Conservation (phyloP, 2,329 filamentous ascomycete genomes). For the Claviceps sp. region DNA sequence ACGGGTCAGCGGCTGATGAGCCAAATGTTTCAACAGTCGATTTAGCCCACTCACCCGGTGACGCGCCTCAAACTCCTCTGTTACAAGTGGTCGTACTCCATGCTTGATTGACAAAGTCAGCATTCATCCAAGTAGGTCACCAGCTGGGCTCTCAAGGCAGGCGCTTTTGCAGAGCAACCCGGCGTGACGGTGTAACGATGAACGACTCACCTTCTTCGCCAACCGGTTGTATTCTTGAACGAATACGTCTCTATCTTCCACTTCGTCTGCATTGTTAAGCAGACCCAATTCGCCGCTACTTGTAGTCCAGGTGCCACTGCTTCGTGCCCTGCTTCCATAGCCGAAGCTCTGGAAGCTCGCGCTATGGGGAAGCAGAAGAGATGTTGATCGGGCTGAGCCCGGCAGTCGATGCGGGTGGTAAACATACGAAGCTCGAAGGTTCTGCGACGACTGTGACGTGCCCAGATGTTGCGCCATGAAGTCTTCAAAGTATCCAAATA, state of each 20-base stretch:
- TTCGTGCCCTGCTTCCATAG: constrained; percentile 17
- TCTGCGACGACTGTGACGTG: constrained; percentile 8
- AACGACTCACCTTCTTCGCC: constrained; percentile 36
- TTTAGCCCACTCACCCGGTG: constrained; percentile 18
- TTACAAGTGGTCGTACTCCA: constrained; percentile 31
- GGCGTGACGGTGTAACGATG: neutral
- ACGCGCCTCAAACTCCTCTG: constrained; percentile 21
- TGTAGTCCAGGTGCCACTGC: constrained; percentile 44
- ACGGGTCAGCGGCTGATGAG: neutral
- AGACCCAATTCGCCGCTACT: constrained; percentile 36
- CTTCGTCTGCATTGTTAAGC: constrained; percentile 34
- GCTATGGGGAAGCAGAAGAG: constrained; percentile 14
- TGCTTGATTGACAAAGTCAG: constrained; percentile 29
- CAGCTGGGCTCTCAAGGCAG: neutral
- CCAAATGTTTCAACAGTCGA: neutral
- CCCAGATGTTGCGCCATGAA: constrained; percentile 14
- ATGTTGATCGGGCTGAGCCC: constrained; percentile 15
- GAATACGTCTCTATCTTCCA: constrained; percentile 34
- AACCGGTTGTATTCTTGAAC: constrained; percentile 47
- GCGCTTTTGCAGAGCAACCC: neutral
- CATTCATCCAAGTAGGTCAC: neutral
- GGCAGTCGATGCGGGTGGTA: constrained; percentile 8
- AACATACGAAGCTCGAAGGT: constrained; percentile 8
- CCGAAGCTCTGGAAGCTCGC: constrained; percentile 13
- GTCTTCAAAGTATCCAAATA: neutral